phyloP scores from a whole-genome alignment of 768 basidiomycete species.

The Boletus tomentosulus region DNA sequence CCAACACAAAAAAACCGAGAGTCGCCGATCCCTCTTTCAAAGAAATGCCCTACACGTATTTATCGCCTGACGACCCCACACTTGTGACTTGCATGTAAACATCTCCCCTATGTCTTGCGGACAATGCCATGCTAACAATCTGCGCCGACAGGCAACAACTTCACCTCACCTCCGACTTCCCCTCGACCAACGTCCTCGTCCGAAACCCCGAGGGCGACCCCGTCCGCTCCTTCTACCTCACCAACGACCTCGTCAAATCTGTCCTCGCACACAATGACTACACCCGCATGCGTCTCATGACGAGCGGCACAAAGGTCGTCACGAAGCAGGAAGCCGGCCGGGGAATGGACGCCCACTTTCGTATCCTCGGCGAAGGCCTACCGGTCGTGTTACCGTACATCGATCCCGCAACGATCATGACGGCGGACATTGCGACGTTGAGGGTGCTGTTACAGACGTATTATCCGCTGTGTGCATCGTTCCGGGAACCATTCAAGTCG shows the following conservation, averaged over 20 bases:
- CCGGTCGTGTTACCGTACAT: slow-evolving; percentile 81
- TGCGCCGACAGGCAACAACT: slow-evolving; percentile 58
- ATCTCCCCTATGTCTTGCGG: neutral
- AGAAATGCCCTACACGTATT: slow-evolving; percentile 88
- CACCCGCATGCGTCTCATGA: slow-evolving; percentile 77
- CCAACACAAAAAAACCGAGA: slow-evolving; percentile 5
- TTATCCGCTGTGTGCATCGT: slow-evolving; percentile 71
- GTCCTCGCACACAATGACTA: slow-evolving; percentile 81
- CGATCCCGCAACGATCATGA: slow-evolving; percentile 56
- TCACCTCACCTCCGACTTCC: slow-evolving; percentile 67
- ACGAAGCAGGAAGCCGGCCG: slow-evolving; percentile 79
- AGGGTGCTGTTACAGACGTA: slow-evolving; percentile 68
- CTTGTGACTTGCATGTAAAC: slow-evolving; percentile 71
- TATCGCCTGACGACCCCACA: slow-evolving; percentile 65
- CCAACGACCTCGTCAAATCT: slow-evolving; percentile 79
- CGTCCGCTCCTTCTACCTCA: slow-evolving; percentile 81
- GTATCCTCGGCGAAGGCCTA: slow-evolving; percentile 82
- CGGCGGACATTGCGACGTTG: slow-evolving; percentile 52
- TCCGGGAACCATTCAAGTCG: slow-evolving; percentile 56
- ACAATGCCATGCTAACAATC: neutral
- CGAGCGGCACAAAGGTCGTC: slow-evolving; percentile 93
- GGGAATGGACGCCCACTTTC: slow-evolving; percentile 56
- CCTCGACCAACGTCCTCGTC: slow-evolving; percentile 73
- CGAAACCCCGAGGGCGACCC: slow-evolving; percentile 75
- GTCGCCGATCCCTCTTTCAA: slow-evolving; percentile 52